phyloP scores from a whole-genome alignment of 73 alveolate species.

The Symbiodinium natans region DNA sequence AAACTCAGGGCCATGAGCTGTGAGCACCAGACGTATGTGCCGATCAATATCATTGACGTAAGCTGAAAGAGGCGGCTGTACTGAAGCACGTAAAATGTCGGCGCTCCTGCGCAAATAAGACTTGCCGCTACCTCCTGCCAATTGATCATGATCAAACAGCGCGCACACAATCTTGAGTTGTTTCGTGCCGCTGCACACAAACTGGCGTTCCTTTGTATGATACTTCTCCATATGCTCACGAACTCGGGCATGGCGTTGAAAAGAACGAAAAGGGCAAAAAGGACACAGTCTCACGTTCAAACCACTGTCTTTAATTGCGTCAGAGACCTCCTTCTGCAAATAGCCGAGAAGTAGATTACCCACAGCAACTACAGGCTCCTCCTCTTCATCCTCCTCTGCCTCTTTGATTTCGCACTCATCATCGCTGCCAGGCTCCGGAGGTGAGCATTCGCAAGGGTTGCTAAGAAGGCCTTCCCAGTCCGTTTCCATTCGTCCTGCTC shows the following conservation, averaged over 20 bases:
- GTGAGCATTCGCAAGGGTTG: not conserved
- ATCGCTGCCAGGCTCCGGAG: not conserved
- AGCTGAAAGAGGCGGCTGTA: not conserved
- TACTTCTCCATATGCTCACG: not conserved
- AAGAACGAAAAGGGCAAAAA: not conserved
- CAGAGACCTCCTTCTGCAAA: not conserved
- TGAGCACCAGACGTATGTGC: not conserved
- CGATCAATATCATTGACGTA: not conserved
- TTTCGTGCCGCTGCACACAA: not conserved
- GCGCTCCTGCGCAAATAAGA: not conserved
- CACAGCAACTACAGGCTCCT: not conserved
- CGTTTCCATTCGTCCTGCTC: not conserved
- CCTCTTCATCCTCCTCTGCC: not conserved
- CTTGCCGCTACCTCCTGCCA: not conserved
- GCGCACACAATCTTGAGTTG: not conserved
- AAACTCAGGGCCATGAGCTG: not conserved
- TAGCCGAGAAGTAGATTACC: not conserved
- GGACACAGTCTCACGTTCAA: not conserved
- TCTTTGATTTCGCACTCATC: not conserved
- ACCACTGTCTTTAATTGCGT: too few relatives aligned
- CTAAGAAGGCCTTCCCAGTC: not conserved
- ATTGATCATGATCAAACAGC: not conserved
- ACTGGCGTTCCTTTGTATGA: not conserved
- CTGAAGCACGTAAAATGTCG: not conserved
- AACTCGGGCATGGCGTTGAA: not conserved